phyloP scores from a whole-genome alignment of 75 land plant genomes.

The Azolla pinnata region DNA sequence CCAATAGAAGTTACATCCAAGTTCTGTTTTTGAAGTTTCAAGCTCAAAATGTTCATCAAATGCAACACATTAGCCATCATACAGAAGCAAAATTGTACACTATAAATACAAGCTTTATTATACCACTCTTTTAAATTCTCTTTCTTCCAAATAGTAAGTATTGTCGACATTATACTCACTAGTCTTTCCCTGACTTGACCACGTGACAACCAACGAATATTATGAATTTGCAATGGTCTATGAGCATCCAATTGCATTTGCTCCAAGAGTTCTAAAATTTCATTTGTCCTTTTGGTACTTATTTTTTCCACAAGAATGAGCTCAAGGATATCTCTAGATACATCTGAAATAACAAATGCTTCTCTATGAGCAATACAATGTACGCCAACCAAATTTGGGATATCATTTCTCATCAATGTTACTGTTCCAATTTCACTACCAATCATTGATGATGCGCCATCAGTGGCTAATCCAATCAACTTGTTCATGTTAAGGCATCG shows the following conservation, averaged over 20 bases:
- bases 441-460: constrained; percentile 4
- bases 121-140: not conserved
- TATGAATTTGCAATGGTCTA: not conserved
- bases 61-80: not conserved
- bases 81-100: not conserved
- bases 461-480: constrained; percentile 1
- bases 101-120: not conserved
- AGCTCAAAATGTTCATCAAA: not conserved
- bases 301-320: not conserved
- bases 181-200: constrained; percentile 1
- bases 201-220: constrained; percentile 1
- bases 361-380: constrained; percentile 8
- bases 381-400: not conserved
- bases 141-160: not conserved
- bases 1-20: no score
- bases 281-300: not conserved
- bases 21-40: not conserved
- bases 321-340: not conserved
- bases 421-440: not conserved
- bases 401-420: not conserved
- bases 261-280: not conserved
- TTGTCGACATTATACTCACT: not conserved
- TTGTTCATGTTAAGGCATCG: not conserved
- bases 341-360: constrained; percentile 3
- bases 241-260: not conserved